Evolutionary conservation across 495 filamentous ascomycete species (phyloP).

Genomic region (Tirmania nivea): DNA sequence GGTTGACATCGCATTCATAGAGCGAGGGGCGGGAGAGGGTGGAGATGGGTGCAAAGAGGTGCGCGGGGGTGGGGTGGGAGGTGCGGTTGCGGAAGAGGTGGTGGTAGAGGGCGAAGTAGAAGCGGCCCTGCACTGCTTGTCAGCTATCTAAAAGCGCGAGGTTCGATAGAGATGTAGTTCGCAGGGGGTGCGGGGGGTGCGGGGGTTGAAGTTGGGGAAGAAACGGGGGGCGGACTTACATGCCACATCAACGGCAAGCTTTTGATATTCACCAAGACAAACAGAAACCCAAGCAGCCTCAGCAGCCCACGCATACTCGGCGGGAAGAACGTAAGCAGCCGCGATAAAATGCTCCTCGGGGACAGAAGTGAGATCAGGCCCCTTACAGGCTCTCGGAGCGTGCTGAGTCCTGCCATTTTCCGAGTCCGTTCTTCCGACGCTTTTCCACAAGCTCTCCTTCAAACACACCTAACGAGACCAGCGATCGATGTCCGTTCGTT

Average conservation of each 20-base stretch:
- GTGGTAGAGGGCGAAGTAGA: slow-evolving; percentile 38
- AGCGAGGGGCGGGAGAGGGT: slow-evolving; percentile 35
- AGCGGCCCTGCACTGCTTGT: slow-evolving; percentile 29
- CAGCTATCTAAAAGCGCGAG: background rate
- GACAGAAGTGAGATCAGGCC: background rate
- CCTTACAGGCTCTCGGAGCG: background rate
- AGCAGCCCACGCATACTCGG: background rate
- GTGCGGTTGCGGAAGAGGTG: slow-evolving; percentile 34
- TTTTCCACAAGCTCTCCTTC: no score
- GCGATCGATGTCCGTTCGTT: no score
- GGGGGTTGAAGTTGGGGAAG: background rate
- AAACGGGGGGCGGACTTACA: slow-evolving; percentile 26
- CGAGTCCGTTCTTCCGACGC: no score
- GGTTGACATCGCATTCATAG: slow-evolving; percentile 59
- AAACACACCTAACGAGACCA: no score
- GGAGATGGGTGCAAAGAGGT: slow-evolving; percentile 44
- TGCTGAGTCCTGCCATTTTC: background rate
- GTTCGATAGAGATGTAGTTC: background rate
- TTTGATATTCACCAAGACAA: slow-evolving; percentile 43
- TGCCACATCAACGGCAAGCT: slow-evolving; percentile 58
- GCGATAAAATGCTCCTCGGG: background rate
- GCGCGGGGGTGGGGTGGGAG: slow-evolving; percentile 14
- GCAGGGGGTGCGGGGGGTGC: background rate
- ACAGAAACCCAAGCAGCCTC: slow-evolving; percentile 2
- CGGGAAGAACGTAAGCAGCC: background rate